phyloP scores from a whole-genome alignment of 768 basidiomycete genomes.

The Leccinum aurantiacum region DNA sequence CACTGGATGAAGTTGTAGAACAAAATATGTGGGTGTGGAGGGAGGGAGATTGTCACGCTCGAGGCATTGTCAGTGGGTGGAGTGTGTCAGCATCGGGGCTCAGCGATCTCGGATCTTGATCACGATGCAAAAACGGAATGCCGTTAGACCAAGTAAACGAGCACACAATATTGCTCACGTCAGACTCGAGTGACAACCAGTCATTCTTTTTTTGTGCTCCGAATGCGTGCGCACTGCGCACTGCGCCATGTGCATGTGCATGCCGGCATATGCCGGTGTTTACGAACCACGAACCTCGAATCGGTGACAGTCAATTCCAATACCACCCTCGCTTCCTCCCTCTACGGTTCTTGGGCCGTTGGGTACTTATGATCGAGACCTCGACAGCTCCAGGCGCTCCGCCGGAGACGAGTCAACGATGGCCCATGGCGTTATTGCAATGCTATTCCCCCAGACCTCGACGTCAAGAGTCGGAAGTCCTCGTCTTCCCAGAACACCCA shows the following conservation, averaged over 20 bases:
- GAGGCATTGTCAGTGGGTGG: no score
- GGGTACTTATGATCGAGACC: no score
- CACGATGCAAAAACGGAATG: not conserved
- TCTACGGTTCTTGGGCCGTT: no score
- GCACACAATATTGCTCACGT: not conserved
- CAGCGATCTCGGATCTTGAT: no score
- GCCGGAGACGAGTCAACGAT: no score
- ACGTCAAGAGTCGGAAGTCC: slow-evolving; percentile 44
- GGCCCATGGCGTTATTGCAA: no score
- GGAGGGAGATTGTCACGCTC: no score
- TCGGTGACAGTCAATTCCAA: slow-evolving; percentile 44
- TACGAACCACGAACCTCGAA: slow-evolving; percentile 33
- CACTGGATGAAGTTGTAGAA: no score
- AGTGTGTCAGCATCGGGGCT: no score
- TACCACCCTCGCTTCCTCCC: slow-evolving; percentile 41
- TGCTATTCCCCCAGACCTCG: slow-evolving; percentile 74
- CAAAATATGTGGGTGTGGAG: no score
- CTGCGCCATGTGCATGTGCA: not conserved
- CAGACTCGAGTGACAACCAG: not conserved
- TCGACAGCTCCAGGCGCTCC: no score
- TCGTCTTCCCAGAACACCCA: slow-evolving; percentile 37
- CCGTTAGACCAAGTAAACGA: not conserved
- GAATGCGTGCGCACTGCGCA: not conserved
- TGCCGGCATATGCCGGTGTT: not conserved
- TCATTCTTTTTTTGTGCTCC: not conserved